These are phyloP conservation scores for Abelmoschus esculentus DNA, from an alignment of 345 rosid species.

Conservation along the genomic window DNA sequence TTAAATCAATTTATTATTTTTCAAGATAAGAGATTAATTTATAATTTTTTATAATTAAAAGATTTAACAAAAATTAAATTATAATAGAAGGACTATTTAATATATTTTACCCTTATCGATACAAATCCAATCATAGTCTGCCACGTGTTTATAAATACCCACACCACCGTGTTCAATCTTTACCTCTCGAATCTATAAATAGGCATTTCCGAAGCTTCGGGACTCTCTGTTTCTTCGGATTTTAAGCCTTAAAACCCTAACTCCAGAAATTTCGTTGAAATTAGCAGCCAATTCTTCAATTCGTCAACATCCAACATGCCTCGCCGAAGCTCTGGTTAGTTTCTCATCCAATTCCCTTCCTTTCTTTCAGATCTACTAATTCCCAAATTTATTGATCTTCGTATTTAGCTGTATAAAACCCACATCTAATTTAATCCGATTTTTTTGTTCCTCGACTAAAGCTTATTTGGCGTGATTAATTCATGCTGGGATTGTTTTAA, in stretches of 20 bases:
- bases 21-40: too few species aligned
- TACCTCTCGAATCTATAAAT: not conserved
- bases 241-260: not conserved
- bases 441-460: not conserved
- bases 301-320: constrained; percentile 27
- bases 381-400: not conserved
- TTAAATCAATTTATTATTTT: too few species aligned
- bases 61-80: too few species aligned
- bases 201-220: not conserved
- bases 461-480: not conserved
- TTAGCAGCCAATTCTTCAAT: constrained; percentile 1
- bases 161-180: not conserved
- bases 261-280: not conserved
- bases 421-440: not conserved
- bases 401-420: not conserved
- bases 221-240: not conserved
- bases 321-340: constrained; percentile 62
- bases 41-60: too few species aligned
- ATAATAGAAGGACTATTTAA: too few species aligned
- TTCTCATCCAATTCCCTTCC: not conserved
- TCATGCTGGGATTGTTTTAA: not conserved
- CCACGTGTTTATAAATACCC: too few species aligned
- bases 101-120: too few species aligned
- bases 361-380: not conserved
- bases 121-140: too few species aligned